A percentile compares a stretch with the other conserved stretches of the same genome.
phyloP scores from a whole-genome alignment of 139 green algal species.

The Zygnema cylindricum region DNA sequence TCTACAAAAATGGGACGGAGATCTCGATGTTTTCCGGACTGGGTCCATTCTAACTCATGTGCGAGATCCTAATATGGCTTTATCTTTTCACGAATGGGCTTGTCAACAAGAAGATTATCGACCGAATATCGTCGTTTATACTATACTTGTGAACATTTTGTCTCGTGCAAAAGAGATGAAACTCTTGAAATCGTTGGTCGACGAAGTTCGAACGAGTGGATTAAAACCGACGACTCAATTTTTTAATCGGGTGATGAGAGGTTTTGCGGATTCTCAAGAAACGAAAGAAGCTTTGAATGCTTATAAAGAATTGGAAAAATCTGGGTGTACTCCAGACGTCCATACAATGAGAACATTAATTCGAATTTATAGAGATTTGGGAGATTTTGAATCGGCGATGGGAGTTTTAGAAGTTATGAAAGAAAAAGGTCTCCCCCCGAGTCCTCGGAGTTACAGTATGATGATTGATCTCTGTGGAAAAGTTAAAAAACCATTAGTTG shows the following conservation, averaged over 20 bases:
- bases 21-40: not conserved
- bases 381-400: not conserved
- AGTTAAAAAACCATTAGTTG: not conserved
- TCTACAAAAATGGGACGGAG: not conserved
- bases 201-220: not conserved
- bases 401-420: not conserved
- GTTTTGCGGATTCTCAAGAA: not conserved
- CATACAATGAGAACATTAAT: not conserved
- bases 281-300: not conserved
- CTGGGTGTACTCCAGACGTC: not conserved
- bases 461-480: not conserved
- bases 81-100: not conserved
- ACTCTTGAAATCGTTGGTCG: not conserved
- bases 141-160: not conserved
- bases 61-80: not conserved
- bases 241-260: not conserved
- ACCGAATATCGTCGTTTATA: not conserved
- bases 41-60: not conserved
- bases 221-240: not conserved
- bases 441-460: not conserved
- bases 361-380: not conserved
- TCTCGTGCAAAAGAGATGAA: not conserved
- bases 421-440: not conserved
- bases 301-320: not conserved
- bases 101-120: not conserved